These are phyloP conservation scores for Tuber aestivum DNA, from an alignment of 495 filamentous ascomycete genomes.

Conservation along the genomic window DNA sequence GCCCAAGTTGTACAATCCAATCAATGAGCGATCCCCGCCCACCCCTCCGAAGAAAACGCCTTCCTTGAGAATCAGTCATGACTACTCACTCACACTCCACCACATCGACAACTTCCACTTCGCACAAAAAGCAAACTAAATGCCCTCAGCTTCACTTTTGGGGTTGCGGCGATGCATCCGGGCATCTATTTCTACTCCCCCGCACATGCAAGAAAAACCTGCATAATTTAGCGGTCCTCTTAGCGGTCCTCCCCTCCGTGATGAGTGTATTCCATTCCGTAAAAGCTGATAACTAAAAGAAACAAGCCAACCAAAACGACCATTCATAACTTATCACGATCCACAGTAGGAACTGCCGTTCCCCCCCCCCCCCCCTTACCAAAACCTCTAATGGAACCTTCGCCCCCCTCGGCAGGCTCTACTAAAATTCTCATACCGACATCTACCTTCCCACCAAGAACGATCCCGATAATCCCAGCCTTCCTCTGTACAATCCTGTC, in stretches of 20 bases:
- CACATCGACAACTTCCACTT: neutral
- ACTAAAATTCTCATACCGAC: constrained; percentile 17
- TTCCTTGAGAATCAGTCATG: neutral
- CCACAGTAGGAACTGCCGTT: too few species aligned
- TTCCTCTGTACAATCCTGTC: constrained; percentile 50
- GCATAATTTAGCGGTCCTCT: neutral
- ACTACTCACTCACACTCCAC: neutral
- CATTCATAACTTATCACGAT: neutral
- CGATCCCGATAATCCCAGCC: constrained; percentile 44
- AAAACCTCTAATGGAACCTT: constrained; percentile 9
- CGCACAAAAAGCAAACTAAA: neutral
- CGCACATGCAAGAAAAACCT: neutral
- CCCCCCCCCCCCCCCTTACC: neutral
- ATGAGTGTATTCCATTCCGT: neutral
- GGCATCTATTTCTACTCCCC: neutral
- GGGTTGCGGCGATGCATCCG: neutral
- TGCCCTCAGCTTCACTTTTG: constrained; percentile 4
- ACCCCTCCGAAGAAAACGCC: too few species aligned
- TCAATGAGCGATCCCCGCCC: neutral
- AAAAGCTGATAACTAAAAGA: neutral
- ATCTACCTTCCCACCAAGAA: constrained; percentile 12
- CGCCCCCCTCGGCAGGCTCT: constrained; percentile 1
- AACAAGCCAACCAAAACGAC: neutral
- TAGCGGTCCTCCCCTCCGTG: too few species aligned
- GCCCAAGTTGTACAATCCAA: neutral